A percentile compares a stretch with the other conserved stretches of the same genome.
Evolutionary conservation across 495 filamentous ascomycete species (phyloP).

Genomic region (Penicillium malachiteum): DNA sequence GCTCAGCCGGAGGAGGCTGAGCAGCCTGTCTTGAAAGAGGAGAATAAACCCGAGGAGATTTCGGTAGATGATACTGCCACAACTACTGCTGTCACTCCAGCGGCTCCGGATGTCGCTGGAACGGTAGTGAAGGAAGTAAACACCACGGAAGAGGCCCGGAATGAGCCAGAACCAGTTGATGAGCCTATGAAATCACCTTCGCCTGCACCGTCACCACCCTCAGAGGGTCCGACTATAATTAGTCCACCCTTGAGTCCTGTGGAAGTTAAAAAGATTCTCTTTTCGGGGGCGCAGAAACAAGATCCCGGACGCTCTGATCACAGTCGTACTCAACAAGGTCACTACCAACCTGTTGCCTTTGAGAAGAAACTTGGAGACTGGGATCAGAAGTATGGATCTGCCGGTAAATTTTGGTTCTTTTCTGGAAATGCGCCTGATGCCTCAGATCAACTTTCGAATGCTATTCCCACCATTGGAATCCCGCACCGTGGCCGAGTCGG

Average conservation of each 20-base stretch:
- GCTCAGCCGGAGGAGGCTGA: constrained; percentile 14
- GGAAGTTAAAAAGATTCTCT: constrained; percentile 49
- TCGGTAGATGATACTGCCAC: neutral
- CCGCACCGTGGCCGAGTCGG: constrained; percentile 26
- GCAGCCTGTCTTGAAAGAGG: constrained; percentile 11
- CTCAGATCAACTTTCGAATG: constrained; percentile 11
- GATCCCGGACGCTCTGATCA: constrained; percentile 5
- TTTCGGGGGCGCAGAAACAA: constrained; percentile 28
- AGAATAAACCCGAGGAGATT: constrained; percentile 5
- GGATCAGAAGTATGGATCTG: constrained; percentile 51
- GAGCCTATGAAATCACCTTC: constrained; percentile 8
- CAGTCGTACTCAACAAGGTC: constrained; percentile 31
- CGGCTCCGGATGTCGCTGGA: neutral
- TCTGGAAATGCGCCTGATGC: constrained; percentile 6
- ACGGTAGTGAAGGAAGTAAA: neutral
- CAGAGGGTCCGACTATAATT: constrained; percentile 30
- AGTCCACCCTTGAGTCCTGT: constrained; percentile 53
- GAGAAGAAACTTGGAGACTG: constrained; percentile 42
- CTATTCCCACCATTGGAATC: constrained; percentile 46
- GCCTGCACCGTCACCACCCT: constrained; percentile 17
- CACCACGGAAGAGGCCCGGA: neutral
- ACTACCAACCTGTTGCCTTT: constrained; percentile 51
- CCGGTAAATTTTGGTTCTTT: constrained; percentile 52
- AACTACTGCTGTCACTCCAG: neutral
- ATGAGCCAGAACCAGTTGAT: neutral